Evolutionary conservation across 345 rosid species (phyloP), one percentile per base, ranked within the genome.

Genomic region (Gossypium turneri): DNA sequence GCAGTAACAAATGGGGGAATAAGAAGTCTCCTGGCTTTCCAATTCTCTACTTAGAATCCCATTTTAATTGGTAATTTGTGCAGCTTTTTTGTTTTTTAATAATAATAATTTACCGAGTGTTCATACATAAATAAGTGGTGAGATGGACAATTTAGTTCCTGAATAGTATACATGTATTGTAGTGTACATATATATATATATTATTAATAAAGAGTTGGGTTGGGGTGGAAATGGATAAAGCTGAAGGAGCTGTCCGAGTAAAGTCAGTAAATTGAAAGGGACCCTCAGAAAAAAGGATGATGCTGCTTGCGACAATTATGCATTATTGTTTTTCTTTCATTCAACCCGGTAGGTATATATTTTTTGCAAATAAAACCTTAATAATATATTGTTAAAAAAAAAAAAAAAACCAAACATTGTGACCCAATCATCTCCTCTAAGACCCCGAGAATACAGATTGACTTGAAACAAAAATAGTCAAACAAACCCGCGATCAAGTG

Each of bases 261-360:
- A 75, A 75, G 85, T 81, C 81, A 77, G 73, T 80, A 79, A 59
- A 25, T 27, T 59, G 64, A 59, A 71, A 71, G 79, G 85, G 77
- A 61, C 83, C 85, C 78, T 43, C 73, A 69, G 41, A 24, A 44
- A 70, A 76, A 70, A 70, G 79, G 74, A 77, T 68, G 84, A 69
- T 76, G 73, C 70, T 64, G 72, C 34, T 25, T 76, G 57, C 64
- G 76, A 76, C 79, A 20, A 25, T 60, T 7, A 66, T 73, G 75
- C 82, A 62, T 85, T 76, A 76, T 71, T 75, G 43, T 73, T 73
- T 58, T 59, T 34, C 47, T 15, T 67, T 52, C 72, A 25, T 63
- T 67, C 11, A 64, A 57, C 11, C 52, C 44, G 55, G 73, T 70
- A 2, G 78, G 67, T 75, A 8, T 75, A 4, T 34, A 34, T 34